Evolutionary conservation across 2,329 filamentous ascomycete genomes (phyloP).

Genomic region (Cordyceps farinosa): DNA sequence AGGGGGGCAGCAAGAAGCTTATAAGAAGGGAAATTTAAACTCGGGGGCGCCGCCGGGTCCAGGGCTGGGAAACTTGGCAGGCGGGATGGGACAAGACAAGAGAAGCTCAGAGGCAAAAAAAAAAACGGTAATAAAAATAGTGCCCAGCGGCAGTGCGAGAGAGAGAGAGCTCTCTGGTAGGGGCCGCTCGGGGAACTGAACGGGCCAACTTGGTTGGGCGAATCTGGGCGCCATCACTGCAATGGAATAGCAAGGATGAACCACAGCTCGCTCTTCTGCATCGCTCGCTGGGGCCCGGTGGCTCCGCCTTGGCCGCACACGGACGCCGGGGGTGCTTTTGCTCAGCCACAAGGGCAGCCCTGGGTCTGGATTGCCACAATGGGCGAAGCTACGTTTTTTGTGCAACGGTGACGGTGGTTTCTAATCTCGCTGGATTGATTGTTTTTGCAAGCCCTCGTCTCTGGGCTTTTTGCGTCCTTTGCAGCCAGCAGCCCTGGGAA

Average conservation of each 20-base stretch:
- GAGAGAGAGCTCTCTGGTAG: neutral
- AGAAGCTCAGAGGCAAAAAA: too few relatives aligned
- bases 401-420: too few relatives aligned
- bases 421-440: too few relatives aligned
- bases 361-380: neutral
- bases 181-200: neutral
- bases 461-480: too few relatives aligned
- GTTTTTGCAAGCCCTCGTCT: too few relatives aligned
- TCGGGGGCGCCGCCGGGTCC: neutral
- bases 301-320: constrained; percentile 10
- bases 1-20: constrained; percentile 15
- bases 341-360: constrained; percentile 1
- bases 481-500: too few relatives aligned
- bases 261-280: neutral
- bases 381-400: neutral
- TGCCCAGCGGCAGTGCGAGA: neutral
- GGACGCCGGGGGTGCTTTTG: neutral
- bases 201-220: neutral
- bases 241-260: too few relatives aligned
- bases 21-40: neutral
- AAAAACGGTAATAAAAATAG: neutral
- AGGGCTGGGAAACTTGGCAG: neutral
- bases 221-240: neutral
- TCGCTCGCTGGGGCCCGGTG: neutral
- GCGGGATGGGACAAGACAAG: neutral